These are phyloP conservation scores for Mucor sp. DNA, from an alignment of 371 early-diverging fungal genomes.

Conservation along the genomic window DNA sequence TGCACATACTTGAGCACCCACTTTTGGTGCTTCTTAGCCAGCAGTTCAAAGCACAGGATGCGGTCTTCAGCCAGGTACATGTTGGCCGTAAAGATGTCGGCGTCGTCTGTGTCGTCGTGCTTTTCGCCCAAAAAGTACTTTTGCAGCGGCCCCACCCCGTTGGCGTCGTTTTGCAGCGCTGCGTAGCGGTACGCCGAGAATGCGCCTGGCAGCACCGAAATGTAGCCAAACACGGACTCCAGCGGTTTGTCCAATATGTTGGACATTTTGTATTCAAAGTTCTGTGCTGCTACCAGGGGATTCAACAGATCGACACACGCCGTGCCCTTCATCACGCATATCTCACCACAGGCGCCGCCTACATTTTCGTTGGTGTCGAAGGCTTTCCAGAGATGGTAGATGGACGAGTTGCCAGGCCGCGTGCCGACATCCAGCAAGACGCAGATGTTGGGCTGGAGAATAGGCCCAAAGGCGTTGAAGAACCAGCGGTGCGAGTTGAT, in stretches of 20 bases:
- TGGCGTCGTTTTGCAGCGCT: slow-evolving; percentile 55
- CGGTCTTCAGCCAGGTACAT: slow-evolving; percentile 83
- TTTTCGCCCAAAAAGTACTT: slow-evolving; percentile 71
- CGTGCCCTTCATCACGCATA: slow-evolving; percentile 60
- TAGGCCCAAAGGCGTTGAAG: slow-evolving; percentile 75
- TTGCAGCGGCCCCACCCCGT: slow-evolving; percentile 64
- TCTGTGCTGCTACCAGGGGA: slow-evolving; percentile 81
- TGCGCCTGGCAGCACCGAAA: slow-evolving; percentile 79
- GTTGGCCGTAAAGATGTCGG: slow-evolving; percentile 65
- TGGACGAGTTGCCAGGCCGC: slow-evolving; percentile 56
- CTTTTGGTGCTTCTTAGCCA: slow-evolving; percentile 62
- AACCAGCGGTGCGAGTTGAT: slow-evolving; percentile 91
- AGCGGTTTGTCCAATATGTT: slow-evolving; percentile 86
- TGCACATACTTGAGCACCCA: slow-evolving; percentile 76
- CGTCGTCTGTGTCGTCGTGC: slow-evolving; percentile 36
- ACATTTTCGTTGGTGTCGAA: slow-evolving; percentile 65
- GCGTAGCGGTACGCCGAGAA: slow-evolving; percentile 72
- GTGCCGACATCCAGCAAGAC: slow-evolving; percentile 80
- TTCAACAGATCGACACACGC: slow-evolving; percentile 64
- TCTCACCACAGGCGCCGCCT: slow-evolving; percentile 83
- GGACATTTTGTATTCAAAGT: slow-evolving; percentile 86
- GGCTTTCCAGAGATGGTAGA: slow-evolving; percentile 74
- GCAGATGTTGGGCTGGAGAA: slow-evolving; percentile 75
- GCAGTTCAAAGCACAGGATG: slow-evolving; percentile 77
- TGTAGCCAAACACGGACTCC: slow-evolving; percentile 85